These are phyloP conservation scores for Bothia castanella DNA, from an alignment of 1,284 basidiomycete genomes.

Conservation along the genomic window DNA sequence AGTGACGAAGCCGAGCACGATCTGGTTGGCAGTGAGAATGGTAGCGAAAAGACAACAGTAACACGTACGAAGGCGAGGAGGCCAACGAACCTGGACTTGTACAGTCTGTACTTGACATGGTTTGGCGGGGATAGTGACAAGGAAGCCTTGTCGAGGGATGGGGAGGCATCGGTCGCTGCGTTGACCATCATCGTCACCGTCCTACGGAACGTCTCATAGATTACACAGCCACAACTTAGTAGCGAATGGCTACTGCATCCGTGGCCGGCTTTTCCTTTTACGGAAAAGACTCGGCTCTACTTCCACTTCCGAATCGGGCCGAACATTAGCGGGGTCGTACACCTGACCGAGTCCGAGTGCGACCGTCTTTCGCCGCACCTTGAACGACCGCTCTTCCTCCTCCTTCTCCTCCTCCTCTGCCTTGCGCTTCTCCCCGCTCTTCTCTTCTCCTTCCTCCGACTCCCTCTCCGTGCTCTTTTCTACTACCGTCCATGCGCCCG, in stretches of 20 bases:
- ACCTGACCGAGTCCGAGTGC: slow-evolving; percentile 59
- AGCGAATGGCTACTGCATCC: background rate
- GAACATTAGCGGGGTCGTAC: slow-evolving; percentile 66
- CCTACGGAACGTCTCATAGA: background rate
- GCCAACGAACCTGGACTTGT: slow-evolving; percentile 64
- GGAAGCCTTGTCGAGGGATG: slow-evolving; percentile 3
- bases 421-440: background rate
- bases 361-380: slow-evolving; percentile 59
- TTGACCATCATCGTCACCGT: background rate
- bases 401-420: slow-evolving; percentile 36
- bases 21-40: slow-evolving; percentile 34
- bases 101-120: slow-evolving; percentile 48
- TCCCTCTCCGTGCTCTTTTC: background rate
- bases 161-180: background rate
- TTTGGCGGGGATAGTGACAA: background rate
- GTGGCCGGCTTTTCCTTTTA: slow-evolving; percentile 17
- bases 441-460: background rate
- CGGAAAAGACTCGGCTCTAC: slow-evolving; percentile 22
- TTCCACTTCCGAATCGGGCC: slow-evolving; percentile 3
- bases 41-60: background rate
- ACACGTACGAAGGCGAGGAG: slow-evolving; percentile 54
- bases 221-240: background rate
- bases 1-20: slow-evolving; percentile 55
- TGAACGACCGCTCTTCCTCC: slow-evolving; percentile 41
- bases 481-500: slow-evolving; percentile 83